A percentile compares a stretch with the other conserved stretches of the same genome.
Conservation (phyloP, 1,139 yeast genomes). For the Petasospora rhodanensis region DNA sequence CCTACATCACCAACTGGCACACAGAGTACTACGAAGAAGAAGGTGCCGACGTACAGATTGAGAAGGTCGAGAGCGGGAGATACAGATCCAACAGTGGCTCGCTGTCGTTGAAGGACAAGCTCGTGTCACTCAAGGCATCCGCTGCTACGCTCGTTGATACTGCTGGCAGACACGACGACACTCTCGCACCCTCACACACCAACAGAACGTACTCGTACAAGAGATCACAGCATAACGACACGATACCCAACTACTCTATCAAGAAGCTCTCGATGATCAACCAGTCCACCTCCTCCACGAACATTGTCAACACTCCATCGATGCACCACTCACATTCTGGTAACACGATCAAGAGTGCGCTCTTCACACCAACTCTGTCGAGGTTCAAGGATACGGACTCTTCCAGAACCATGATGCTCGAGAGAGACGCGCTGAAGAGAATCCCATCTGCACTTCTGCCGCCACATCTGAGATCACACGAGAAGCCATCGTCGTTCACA, state of each 20-base stretch:
- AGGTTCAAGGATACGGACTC: conserved; percentile 5
- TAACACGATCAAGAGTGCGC: conserved; percentile 5
- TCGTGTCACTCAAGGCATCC: conserved; percentile 22
- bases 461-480: conserved; percentile 23
- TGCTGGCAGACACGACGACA: conserved; percentile 7
- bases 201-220: too few relatives aligned
- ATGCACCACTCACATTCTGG: conserved; percentile 7
- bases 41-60: neutral
- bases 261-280: conserved; percentile 22
- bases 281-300: conserved; percentile 19
- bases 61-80: neutral
- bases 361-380: conserved; percentile 10
- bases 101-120: conserved; percentile 7
- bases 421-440: conserved; percentile 24
- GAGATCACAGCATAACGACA: neutral
- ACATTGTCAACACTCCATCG: conserved; percentile 4
- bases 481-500: conserved; percentile 4
- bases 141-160: conserved; percentile 23
- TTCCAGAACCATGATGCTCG: conserved; percentile 14
- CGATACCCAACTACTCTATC: conserved; percentile 14
- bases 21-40: neutral
- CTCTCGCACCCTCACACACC: conserved; percentile 1
- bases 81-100: conserved; percentile 3
- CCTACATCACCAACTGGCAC: conserved; percentile 2
- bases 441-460: conserved; percentile 24